These are phyloP conservation scores for Fomitopsis pulvina DNA, from an alignment of 768 basidiomycete genomes.

Conservation along the genomic window DNA sequence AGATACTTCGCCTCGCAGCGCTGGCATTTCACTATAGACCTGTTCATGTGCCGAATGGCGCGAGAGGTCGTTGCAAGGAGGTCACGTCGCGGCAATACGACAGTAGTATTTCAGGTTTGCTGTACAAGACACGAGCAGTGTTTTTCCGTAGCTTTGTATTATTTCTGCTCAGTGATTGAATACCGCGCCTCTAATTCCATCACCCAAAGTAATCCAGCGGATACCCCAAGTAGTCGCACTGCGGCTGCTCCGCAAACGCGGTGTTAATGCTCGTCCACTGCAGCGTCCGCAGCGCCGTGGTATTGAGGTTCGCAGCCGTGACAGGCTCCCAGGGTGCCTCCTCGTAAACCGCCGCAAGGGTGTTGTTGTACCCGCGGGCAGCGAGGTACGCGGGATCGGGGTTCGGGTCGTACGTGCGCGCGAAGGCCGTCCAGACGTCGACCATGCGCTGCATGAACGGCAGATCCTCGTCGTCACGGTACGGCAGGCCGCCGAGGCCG, in stretches of 20 bases:
- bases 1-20: no score
- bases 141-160: no score
- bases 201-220: conserved; percentile 1
- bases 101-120: no score
- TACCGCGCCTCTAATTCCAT: no score
- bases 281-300: conserved; percentile 27
- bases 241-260: conserved; percentile 28
- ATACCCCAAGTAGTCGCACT: conserved; percentile 30
- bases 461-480: conserved; percentile 41
- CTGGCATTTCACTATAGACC: no score
- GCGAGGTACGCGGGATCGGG: conserved; percentile 33
- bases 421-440: conserved; percentile 43
- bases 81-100: no score
- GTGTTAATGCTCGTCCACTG: conserved; percentile 27
- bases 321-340: conserved; percentile 30
- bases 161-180: no score
- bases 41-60: no score
- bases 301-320: conserved; percentile 18
- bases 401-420: conserved; percentile 41
- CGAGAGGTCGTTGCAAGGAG: no score
- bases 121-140: no score
- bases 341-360: conserved; percentile 22
- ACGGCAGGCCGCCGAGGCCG: conserved; percentile 26
- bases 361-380: conserved; percentile 35
- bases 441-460: conserved; percentile 35